Conservation (phyloP, 2,329 filamentous ascomycete species). For the Diaporthe citri region DNA sequence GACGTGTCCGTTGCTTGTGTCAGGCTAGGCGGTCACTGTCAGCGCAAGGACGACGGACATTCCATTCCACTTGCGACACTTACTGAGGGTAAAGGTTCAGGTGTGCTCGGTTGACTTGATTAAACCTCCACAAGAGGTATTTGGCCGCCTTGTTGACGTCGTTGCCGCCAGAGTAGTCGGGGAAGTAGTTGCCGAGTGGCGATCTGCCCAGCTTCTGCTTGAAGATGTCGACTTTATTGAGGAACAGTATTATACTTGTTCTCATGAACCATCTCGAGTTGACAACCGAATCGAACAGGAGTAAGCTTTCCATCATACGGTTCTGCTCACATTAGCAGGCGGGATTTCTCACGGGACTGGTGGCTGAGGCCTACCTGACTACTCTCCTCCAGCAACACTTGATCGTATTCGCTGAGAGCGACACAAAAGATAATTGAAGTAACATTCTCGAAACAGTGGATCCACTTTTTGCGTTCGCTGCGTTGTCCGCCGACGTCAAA, state of each 20-base stretch:
- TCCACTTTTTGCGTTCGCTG: conserved; percentile 99
- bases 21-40: conserved; percentile 68
- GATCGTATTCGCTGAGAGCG: conserved; percentile 97
- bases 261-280: conserved; percentile 99
- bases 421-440: conserved; percentile 99
- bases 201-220: conserved; percentile 92
- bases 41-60: conserved; percentile 39
- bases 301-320: conserved; percentile 98
- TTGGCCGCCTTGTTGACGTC: conserved; percentile 99
- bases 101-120: conserved; percentile 96
- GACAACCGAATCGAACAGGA: conserved; percentile 97
- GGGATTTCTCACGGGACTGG: neutral
- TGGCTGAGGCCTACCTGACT: conserved; percentile 78
- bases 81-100: conserved; percentile 98
- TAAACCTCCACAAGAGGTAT: conserved; percentile 97
- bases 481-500: conserved; percentile 98
- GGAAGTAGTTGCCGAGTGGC: conserved; percentile 94
- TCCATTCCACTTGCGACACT: conserved; percentile 53
- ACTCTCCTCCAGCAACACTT: conserved; percentile 95
- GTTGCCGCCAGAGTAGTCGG: conserved; percentile 96
- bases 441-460: conserved; percentile 99
- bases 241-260: conserved; percentile 97
- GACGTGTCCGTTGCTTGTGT: conserved; percentile 99
- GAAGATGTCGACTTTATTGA: conserved; percentile 99
- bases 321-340: conserved; percentile 70